A percentile compares a stretch with the other conserved stretches of the same genome.
Evolutionary conservation across 2,329 filamentous ascomycete genomes (phyloP).

Genomic region (Fusarium sp.): DNA sequence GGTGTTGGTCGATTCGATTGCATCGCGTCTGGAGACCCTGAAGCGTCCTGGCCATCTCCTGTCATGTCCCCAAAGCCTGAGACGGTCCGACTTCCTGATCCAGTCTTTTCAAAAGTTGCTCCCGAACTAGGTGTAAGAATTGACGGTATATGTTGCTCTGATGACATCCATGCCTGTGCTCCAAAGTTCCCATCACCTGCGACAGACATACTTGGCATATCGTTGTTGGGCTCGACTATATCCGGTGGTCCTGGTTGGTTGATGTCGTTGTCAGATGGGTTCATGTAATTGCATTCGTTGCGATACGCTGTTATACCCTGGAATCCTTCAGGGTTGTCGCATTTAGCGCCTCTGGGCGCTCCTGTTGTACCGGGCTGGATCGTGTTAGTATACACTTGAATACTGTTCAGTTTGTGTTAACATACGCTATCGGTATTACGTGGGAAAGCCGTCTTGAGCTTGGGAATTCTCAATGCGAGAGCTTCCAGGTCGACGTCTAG

Average conservation of each 20-base stretch:
- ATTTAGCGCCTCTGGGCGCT: constrained; percentile 42
- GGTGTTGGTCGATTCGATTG: constrained; percentile 68
- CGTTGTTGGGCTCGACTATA: constrained; percentile 52
- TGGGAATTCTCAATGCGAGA: constrained; percentile 71
- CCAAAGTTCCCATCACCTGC: constrained; percentile 46
- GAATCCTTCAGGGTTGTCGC: constrained; percentile 52
- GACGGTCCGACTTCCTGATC: constrained; percentile 45
- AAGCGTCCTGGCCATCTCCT: constrained; percentile 60
- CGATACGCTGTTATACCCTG: constrained; percentile 59
- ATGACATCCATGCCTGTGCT: constrained; percentile 53
- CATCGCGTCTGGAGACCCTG: constrained; percentile 61
- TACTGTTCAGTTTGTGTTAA: constrained; percentile 25
- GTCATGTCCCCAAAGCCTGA: constrained; percentile 58
- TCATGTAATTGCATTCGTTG: constrained; percentile 59
- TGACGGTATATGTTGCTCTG: constrained; percentile 54
- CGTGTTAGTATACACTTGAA: constrained; percentile 36
- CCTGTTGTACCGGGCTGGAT: constrained; percentile 46
- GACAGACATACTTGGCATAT: constrained; percentile 40
- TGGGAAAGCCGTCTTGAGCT: constrained; percentile 66
- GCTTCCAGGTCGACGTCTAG: constrained; percentile 90
- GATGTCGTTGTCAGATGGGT: constrained; percentile 54
- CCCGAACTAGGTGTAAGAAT: constrained; percentile 52
- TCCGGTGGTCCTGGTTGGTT: constrained; percentile 52
- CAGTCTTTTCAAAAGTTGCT: constrained; percentile 51
- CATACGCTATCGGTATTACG: constrained; percentile 64